These are phyloP conservation scores for Paracoccidioides brasiliensis DNA, from an alignment of 2,329 filamentous ascomycete species.

Conservation along the genomic window DNA sequence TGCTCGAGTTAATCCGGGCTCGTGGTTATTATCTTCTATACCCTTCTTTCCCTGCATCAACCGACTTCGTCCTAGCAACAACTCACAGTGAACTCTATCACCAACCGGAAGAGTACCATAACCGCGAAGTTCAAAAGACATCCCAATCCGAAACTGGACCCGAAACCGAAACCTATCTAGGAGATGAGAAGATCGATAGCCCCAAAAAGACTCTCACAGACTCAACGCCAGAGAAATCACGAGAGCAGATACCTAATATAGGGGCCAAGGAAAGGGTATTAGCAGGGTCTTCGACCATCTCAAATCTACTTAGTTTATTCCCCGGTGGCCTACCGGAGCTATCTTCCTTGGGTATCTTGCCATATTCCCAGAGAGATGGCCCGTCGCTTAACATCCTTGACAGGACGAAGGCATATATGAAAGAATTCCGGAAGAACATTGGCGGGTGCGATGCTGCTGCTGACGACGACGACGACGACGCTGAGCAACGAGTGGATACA, in stretches of 20 bases:
- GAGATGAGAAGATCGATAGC: slow-evolving; percentile 9
- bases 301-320: slow-evolving; percentile 33
- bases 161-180: not conserved
- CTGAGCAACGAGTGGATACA: slow-evolving; percentile 20
- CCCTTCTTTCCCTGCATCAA: slow-evolving; percentile 43
- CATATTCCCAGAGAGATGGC: slow-evolving; percentile 40
- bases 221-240: not conserved
- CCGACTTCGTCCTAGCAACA: slow-evolving; percentile 48
- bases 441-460: slow-evolving; percentile 48
- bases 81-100: slow-evolving; percentile 65
- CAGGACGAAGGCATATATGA: slow-evolving; percentile 41
- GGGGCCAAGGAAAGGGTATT: slow-evolving; percentile 16
- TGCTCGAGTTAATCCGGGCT: slow-evolving; percentile 60
- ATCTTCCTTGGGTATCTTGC: slow-evolving; percentile 44
- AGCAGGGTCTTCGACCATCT: slow-evolving; percentile 33
- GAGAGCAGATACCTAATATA: not conserved
- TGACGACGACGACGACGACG: not conserved
- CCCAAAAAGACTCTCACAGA: slow-evolving; percentile 9
- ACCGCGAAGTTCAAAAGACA: not conserved
- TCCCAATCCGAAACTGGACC: not conserved
- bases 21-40: slow-evolving; percentile 72
- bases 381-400: slow-evolving; percentile 21
- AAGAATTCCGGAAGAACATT: slow-evolving; percentile 47
- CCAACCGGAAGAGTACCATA: slow-evolving; percentile 52
- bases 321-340: slow-evolving; percentile 38